Percentiles rank a stretch among this genome's conserved stretches.
Evolutionary conservation across 2,329 filamentous ascomycete species (phyloP).

Genomic region (Fusarium sp.): DNA sequence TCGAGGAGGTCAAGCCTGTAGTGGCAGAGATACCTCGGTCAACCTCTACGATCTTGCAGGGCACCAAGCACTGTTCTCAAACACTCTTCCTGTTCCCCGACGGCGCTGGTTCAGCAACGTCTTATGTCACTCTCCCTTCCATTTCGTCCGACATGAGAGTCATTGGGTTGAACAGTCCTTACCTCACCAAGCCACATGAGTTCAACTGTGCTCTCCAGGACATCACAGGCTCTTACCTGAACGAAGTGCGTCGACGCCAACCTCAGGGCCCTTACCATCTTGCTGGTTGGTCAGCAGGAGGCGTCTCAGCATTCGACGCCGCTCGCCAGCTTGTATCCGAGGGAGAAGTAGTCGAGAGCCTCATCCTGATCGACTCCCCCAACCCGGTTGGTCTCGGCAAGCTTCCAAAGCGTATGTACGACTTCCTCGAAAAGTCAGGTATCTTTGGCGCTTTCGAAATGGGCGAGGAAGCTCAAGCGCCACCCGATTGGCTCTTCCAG

Average conservation of each 20-base stretch:
- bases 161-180: not conserved
- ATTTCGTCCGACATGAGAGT: not conserved
- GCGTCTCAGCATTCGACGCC: not conserved
- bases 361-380: not conserved
- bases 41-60: not conserved
- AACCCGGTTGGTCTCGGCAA: not conserved
- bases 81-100: not conserved
- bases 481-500: not conserved
- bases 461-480: not conserved
- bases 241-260: not conserved
- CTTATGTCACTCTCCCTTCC: not conserved
- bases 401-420: not conserved
- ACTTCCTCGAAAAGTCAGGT: not conserved
- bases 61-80: not conserved
- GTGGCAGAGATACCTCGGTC: not conserved
- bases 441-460: constrained; percentile 1
- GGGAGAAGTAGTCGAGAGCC: not conserved
- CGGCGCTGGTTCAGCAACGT: not conserved
- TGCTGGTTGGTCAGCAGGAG: not conserved
- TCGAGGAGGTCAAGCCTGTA: not conserved
- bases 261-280: not conserved
- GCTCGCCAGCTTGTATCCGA: accelerated
- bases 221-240: not conserved
- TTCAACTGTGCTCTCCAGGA: not conserved
- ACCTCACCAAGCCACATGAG: not conserved